Percentiles rank a stretch among this genome's conserved stretches.
Evolutionary conservation across 164 flowering plant genomes (phyloP).

Genomic region (Berberis vulgaris): DNA sequence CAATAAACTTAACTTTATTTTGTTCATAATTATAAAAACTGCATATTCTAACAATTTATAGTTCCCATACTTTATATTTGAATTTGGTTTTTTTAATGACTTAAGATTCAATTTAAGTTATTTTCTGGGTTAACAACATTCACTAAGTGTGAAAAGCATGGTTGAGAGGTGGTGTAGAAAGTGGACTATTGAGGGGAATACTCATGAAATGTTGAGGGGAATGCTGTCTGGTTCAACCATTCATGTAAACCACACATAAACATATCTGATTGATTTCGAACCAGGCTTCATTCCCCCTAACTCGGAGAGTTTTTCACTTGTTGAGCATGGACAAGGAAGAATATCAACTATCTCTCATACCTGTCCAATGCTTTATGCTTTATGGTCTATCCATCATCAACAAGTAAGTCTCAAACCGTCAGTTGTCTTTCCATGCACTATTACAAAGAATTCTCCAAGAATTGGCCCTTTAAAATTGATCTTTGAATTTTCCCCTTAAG

Average conservation of each 20-base stretch:
- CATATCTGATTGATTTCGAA: conserved; percentile 51
- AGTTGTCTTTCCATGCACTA: too few relatives aligned
- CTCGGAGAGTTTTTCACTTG: background rate
- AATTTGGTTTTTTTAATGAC: too few relatives aligned
- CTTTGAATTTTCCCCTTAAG: background rate
- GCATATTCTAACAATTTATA: too few relatives aligned
- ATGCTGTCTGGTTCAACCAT: conserved; percentile 6
- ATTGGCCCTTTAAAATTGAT: background rate
- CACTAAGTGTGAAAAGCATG: conserved; percentile 4
- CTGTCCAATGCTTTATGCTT: background rate
- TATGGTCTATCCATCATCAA: too few relatives aligned
- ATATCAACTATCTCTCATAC: too few relatives aligned
- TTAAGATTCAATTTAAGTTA: background rate
- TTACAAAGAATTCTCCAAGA: background rate
- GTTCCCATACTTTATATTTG: background rate
- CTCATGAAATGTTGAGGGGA: conserved; percentile 4
- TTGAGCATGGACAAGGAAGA: too few relatives aligned
- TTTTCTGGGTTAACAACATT: too few relatives aligned
- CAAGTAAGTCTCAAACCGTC: too few relatives aligned
- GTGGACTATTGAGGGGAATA: background rate
- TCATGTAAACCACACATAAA: background rate
- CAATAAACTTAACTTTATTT: too few relatives aligned
- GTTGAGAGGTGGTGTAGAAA: background rate
- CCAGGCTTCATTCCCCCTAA: conserved; percentile 97
- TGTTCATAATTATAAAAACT: too few relatives aligned